These are phyloP conservation scores for Suhomyces taliae DNA, from an alignment of 1,139 yeast species.

Conservation along the genomic window DNA sequence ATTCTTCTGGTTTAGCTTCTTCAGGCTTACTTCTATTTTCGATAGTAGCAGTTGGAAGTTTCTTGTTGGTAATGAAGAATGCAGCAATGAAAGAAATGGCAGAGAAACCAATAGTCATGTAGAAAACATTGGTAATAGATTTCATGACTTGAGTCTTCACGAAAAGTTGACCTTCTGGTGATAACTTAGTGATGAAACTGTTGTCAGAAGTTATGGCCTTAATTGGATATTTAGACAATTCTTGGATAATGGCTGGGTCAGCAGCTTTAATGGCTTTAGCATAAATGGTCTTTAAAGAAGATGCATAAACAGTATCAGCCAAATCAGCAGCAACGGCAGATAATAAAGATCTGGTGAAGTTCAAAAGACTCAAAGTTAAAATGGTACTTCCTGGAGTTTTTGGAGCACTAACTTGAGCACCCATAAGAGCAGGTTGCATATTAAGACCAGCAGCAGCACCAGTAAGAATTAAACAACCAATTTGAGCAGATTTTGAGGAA, in stretches of 20 bases:
- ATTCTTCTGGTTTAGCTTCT: background rate
- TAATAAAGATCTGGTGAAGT: conserved; percentile 32
- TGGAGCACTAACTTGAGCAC: conserved; percentile 37
- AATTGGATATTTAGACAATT: conserved; percentile 2
- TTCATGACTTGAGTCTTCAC: conserved; percentile 31
- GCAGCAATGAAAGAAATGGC: conserved; percentile 5
- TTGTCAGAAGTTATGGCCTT: background rate
- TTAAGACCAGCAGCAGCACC: conserved; percentile 33
- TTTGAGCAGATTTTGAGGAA: conserved; percentile 26
- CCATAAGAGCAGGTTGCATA: conserved; percentile 31
- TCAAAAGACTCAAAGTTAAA: conserved; percentile 35
- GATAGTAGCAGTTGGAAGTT: conserved; percentile 6
- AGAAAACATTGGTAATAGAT: conserved; percentile 33
- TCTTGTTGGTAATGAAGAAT: conserved; percentile 8
- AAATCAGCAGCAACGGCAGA: conserved; percentile 34
- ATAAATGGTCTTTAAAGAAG: conserved; percentile 25
- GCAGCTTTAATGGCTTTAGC: conserved; percentile 17
- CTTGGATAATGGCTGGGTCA: conserved; percentile 2
- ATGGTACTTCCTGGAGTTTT: conserved; percentile 38
- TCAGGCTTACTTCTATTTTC: background rate
- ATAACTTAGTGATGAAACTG: conserved; percentile 19
- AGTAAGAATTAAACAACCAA: conserved; percentile 34
- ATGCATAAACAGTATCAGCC: conserved; percentile 36
- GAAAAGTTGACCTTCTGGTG: conserved; percentile 26
- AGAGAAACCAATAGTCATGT: conserved; percentile 19